Evolutionary conservation across 2,329 filamentous ascomycete genomes (phyloP).

Genomic region (Penicillium sp.): DNA sequence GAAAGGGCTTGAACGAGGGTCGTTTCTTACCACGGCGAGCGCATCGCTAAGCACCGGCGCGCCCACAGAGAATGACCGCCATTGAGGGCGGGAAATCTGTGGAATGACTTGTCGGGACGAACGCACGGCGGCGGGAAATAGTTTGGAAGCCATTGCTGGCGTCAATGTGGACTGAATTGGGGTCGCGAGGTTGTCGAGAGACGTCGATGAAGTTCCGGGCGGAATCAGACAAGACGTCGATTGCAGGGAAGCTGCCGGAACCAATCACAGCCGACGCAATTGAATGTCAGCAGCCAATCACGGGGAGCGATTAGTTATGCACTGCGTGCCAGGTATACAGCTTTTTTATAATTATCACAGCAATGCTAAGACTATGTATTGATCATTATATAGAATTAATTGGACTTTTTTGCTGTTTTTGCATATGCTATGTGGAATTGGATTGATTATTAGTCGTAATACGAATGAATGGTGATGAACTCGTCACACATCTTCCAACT

Average conservation of each 20-base stretch:
- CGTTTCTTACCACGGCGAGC: conserved; percentile 61
- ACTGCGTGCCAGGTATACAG: too few species aligned
- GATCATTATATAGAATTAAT: not conserved
- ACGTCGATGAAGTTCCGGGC: conserved; percentile 16
- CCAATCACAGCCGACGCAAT: conserved; percentile 35
- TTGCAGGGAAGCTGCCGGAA: conserved; percentile 20
- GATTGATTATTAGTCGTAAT: not conserved
- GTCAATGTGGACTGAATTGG: conserved; percentile 14
- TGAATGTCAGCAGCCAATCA: conserved; percentile 16
- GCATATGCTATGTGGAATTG: not conserved
- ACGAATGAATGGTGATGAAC: too few species aligned
- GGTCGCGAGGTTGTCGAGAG: conserved; percentile 3
- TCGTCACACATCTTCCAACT: conserved; percentile 36
- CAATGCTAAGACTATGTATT: not conserved
- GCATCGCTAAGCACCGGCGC: conserved; percentile 68
- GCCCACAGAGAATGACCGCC: conserved; percentile 68
- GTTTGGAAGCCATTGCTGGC: conserved; percentile 72
- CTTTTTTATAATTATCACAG: not conserved
- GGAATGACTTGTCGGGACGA: conserved; percentile 62
- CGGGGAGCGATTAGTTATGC: not conserved
- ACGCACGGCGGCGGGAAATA: conserved; percentile 70
- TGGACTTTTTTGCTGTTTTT: not conserved
- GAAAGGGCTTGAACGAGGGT: conserved; percentile 5
- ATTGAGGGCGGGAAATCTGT: conserved; percentile 62
- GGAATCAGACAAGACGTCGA: conserved; percentile 30